These are phyloP conservation scores for Schoenoplectus triqueter DNA, from an alignment of 202 grass and related monocot species.

Conservation along the genomic window DNA sequence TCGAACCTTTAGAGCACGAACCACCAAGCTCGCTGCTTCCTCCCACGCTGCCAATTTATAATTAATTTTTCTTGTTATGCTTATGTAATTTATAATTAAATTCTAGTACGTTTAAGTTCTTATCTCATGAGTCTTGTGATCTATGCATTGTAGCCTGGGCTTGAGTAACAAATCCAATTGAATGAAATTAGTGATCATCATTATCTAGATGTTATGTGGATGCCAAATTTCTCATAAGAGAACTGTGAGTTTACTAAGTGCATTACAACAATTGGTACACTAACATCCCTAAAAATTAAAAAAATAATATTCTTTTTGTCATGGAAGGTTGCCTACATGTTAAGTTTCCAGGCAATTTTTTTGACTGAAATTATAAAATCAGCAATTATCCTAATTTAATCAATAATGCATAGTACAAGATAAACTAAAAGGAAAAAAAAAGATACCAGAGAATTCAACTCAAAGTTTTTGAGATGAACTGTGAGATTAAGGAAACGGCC, in stretches of 20 bases:
- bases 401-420: not conserved
- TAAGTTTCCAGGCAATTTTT: not conserved
- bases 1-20: conserved; percentile 47
- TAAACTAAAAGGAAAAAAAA: not conserved
- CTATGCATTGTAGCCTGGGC: not conserved
- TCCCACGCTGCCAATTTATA: conserved; percentile 51
- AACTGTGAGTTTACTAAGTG: not conserved
- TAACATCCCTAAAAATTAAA: not conserved
- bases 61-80: not conserved
- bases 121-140: not conserved
- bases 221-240: not conserved
- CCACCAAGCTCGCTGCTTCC: conserved; percentile 55
- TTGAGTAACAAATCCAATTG: not conserved
- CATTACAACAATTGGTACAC: not conserved
- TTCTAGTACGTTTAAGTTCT: not conserved
- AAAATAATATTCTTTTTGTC: not conserved
- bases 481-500: conserved; percentile 32
- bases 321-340: not conserved
- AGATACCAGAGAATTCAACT: conserved; percentile 47
- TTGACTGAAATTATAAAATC: not conserved
- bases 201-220: not conserved
- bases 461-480: conserved; percentile 48
- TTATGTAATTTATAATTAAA: not conserved
- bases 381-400: not conserved
- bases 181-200: not conserved